Base-by-base conservation (phyloP, 106 monocot species). In the Acorus calamus region DNA sequence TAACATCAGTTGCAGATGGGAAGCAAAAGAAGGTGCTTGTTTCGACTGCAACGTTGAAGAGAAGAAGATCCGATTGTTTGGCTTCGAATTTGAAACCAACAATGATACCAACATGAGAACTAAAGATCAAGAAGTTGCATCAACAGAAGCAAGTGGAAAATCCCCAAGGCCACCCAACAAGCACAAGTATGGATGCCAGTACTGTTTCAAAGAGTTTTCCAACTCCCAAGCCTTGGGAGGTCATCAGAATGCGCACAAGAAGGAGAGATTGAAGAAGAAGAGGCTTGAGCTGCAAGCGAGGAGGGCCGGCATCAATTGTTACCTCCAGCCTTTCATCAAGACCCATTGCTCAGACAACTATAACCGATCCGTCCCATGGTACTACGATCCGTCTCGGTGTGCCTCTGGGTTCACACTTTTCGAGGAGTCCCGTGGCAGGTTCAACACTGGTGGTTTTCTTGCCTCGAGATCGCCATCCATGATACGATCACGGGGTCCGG, bases 191-290 rank as follows among this genome's bases (percentile, higher is more conserved):
- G 72, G 66, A 4, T 91, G 83, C 64, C 80, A 79, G 13, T 86
- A 78, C 78, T 86, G 91, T 65, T n/a, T 51, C 13, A 86, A 81
- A 60, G 78, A 83, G 59, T 91, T 91, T 61, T 50, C 73, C 4
- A 86, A 81, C 66, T 90, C 86, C 0, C 89, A 90, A 50, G 85
- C 89, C 0, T 69, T 91, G 4, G 86, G 90, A 8, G 89, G 85
- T 8, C 90, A 91, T 59, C 90, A 86, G 66, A 91, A 91, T 60
- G 83, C 90, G 6, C 86, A 91, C 76, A 91, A 86, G 76, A 83
- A 81, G 73, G 90, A 86, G 74, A 83, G 83, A 56, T 72, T 84
- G 79, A 81, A 75, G 81, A 78, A 78, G 71, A 84, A 82, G 62
- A 74, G 81, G 66, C 44, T 84, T 44, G 84, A 84, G 64, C 44